A percentile compares a stretch with the other conserved stretches of the same genome.
phyloP scores from a whole-genome alignment of 2,329 filamentous ascomycete species.

The Blumeria graminis region DNA sequence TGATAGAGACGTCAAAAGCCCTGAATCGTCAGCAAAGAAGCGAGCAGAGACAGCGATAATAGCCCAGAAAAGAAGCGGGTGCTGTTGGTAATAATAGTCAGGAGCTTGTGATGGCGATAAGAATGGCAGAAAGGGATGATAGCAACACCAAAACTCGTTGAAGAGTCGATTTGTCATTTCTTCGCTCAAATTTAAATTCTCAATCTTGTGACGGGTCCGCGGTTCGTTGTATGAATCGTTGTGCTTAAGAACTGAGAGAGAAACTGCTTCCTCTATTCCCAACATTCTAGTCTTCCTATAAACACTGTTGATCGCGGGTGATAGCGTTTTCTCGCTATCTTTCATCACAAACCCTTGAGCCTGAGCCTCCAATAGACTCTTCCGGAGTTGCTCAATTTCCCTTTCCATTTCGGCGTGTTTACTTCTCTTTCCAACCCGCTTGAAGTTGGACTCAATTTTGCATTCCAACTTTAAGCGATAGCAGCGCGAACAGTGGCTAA shows the following conservation, averaged over 20 bases:
- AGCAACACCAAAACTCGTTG: constrained; percentile 48
- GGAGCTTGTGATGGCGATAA: constrained; percentile 41
- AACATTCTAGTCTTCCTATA: constrained; percentile 33
- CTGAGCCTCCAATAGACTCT: constrained; percentile 34
- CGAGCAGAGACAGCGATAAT: constrained; percentile 53
- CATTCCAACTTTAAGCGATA: constrained; percentile 58
- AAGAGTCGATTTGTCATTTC: constrained; percentile 41
- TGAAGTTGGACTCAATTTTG: constrained; percentile 75
- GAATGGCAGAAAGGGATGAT: constrained; percentile 58
- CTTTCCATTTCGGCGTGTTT: constrained; percentile 74
- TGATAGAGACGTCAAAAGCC: constrained; percentile 40
- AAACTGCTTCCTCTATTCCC: constrained; percentile 45
- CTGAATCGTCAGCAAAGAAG: constrained; percentile 35
- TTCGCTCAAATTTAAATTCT: constrained; percentile 39
- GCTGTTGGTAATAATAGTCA: constrained; percentile 53
- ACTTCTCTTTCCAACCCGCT: constrained; percentile 58
- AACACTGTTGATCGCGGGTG: constrained; percentile 30
- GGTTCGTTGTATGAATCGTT: constrained; percentile 26
- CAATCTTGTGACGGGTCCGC: constrained; percentile 20
- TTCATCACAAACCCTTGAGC: constrained; percentile 29
- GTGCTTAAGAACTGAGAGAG: constrained; percentile 39
- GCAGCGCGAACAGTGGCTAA: constrained; percentile 54
- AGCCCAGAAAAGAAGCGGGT: constrained; percentile 67
- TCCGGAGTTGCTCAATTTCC: constrained; percentile 46
- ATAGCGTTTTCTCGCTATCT: constrained; percentile 31